Conservation (phyloP, 2,329 filamentous ascomycete genomes). For the Stenocarpella maydis region DNA sequence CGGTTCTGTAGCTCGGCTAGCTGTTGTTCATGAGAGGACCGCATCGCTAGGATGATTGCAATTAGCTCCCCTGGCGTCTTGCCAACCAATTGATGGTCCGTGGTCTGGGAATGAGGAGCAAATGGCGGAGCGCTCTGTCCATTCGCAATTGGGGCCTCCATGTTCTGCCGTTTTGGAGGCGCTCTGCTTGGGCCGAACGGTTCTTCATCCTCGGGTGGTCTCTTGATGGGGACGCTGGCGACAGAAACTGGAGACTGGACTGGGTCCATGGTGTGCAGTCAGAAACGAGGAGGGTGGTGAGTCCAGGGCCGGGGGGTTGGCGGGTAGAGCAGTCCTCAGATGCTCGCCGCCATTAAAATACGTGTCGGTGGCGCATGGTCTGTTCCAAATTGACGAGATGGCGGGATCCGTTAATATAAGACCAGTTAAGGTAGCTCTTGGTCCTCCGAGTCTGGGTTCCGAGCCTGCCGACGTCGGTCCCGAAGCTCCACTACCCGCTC, state of each 20-base stretch:
- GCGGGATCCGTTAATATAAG: neutral
- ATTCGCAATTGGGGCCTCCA: neutral
- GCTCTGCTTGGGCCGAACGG: slow-evolving; percentile 10
- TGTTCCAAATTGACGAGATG: slow-evolving; percentile 14
- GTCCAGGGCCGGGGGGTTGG: fast-evolving
- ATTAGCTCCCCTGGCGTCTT: slow-evolving; percentile 47
- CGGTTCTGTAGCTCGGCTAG: slow-evolving; percentile 45
- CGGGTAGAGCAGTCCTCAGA: too few species aligned
- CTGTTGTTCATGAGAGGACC: slow-evolving; percentile 46
- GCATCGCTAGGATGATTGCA: slow-evolving; percentile 46
- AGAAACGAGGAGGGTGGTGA: neutral
- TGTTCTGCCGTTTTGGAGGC: slow-evolving; percentile 8
- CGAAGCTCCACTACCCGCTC: neutral
- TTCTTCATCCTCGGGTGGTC: slow-evolving; percentile 31
- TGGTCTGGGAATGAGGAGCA: neutral
- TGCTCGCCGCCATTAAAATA: neutral
- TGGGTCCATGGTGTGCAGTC: neutral
- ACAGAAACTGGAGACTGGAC: neutral
- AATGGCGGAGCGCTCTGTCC: neutral
- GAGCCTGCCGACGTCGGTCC: slow-evolving; percentile 12
- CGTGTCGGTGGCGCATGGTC: neutral
- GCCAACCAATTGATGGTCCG: slow-evolving; percentile 42
- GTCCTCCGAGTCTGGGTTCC: neutral
- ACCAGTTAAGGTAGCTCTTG: slow-evolving; percentile 11
- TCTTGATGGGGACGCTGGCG: slow-evolving; percentile 35